These are phyloP conservation scores for Metschnikowia arizonensis DNA, from an alignment of 805 yeast species.

Conservation along the genomic window DNA sequence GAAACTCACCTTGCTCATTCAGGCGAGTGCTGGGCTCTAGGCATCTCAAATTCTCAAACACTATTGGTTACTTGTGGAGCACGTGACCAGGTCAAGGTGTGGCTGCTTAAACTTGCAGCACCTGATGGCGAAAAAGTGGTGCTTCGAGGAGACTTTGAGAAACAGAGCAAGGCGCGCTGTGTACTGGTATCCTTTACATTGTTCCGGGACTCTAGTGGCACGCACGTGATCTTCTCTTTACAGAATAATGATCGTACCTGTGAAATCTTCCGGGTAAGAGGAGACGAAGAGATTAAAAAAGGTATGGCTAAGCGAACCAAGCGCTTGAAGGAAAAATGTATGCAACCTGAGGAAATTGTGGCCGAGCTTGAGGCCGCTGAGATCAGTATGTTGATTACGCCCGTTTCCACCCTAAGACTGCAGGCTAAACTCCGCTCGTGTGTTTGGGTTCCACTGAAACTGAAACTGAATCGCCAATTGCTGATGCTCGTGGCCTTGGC, in stretches of 20 bases:
- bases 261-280: constrained; percentile 75
- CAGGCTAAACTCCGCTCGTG: constrained; percentile 59
- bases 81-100: constrained; percentile 77
- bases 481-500: constrained; percentile 64
- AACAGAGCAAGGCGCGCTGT: constrained; percentile 73
- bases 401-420: constrained; percentile 66
- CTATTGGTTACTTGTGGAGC: constrained; percentile 68
- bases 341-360: constrained; percentile 52
- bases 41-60: too few relatives aligned
- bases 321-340: constrained; percentile 71
- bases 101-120: constrained; percentile 61
- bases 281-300: constrained; percentile 71
- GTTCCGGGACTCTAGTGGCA: constrained; percentile 24
- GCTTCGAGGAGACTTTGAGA: constrained; percentile 65
- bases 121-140: constrained; percentile 46
- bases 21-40: constrained; percentile 90
- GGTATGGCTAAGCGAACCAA: constrained; percentile 74
- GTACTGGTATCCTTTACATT: constrained; percentile 49
- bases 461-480: constrained; percentile 41
- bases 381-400: constrained; percentile 59
- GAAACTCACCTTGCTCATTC: constrained; percentile 94
- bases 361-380: constrained; percentile 40
- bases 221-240: constrained; percentile 53
- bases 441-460: constrained; percentile 51
- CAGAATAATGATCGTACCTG: constrained; percentile 79